Evolutionary conservation across 1,139 yeast genomes (phyloP), one percentile per base, ranked within the genome.

Genomic region (Casaregolazyma suthepensis): DNA sequence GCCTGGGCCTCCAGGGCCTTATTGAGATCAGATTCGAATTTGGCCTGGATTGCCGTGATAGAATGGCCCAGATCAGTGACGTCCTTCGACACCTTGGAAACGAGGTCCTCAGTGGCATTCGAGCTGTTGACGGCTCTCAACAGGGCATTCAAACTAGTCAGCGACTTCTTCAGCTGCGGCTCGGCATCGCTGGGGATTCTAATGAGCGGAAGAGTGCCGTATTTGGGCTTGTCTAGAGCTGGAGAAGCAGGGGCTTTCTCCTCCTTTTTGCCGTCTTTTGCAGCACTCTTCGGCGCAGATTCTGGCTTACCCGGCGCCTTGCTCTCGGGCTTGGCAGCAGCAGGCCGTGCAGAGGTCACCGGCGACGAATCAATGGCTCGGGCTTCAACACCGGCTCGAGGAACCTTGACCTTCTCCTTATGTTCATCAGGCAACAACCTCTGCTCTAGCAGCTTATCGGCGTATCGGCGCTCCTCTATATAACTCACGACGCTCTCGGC

Each of bases 401-500:
- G 77, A 44, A 78, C 71, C 18, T 66, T 66, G 19, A 77, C 66
- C n/a, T 78, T 73, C 20, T 43, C 53, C 22, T 44, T 13, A 18
- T 56, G 51, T 9, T 42, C 31, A 13, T 18, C 17, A 3, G 48
- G 47, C 31, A 49, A 15, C 43, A 20, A 2, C 20, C 20, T 20
- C 15, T 49, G 44, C 23, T 47, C 42, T 9, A 17, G 13, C 7
- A 46, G 29, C 12, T 31, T 31, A 23, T 29, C n/a, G n/a, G 26
- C 38, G 55, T 70, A 67, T 59, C 66, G 68, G 54, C 71, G 70
- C 64, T 74, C 73, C 59, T 83, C 87, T 50, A 79, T 70, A 19
- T 67, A 63, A 52, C 78, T 78, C 23, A 83, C 75, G 23, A 79
- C 68, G 29, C 70, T 68, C 60, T 81, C 84, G 40, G 82, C 85